Evolutionary conservation across 2,329 filamentous ascomycete species (phyloP), one percentile per base, ranked within the genome.

Genomic region (Golovinomyces cichoracearum): DNA sequence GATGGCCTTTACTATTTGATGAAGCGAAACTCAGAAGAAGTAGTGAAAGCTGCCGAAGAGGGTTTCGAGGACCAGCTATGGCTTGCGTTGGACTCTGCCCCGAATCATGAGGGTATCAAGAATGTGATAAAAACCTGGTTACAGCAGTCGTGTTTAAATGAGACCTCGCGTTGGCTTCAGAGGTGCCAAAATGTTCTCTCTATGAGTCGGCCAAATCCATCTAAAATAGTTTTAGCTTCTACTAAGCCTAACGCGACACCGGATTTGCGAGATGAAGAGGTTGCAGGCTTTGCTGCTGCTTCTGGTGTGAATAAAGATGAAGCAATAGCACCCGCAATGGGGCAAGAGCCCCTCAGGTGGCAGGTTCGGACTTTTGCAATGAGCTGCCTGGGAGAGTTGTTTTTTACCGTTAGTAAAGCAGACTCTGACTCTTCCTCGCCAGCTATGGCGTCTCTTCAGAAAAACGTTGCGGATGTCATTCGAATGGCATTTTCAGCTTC

Each of bases 401-500:
- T 95, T 54, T 66, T 71, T 38, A 73, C 88, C 49, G 76, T 93
- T 25, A 76, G 73, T 51, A 88, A 85, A 62, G 82, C 90, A 49
- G 80, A 85, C 51, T 81, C 79, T 26, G 80, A 85, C 51, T 81
- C 83, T 29, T 80, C 85, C 33, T 85, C 85, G 5, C 68, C 73
- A 2, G 83, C 85, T 4, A 81, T 92, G 58, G 64, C 72, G 42
- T 83, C 80, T 4, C 66, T 98, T 23, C 86, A 98, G 62, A 73
- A 74, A 51, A 80, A 76, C 58, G 75, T 98, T 49, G 86, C 83
- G 2, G 90, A 98, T 61, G 83, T 98, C 22, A 84, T 98, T 50
- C 78, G 85, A 47, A 93, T 95, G 71, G 88, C 90, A 0, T 98
- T 98, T 63, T 94, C 90, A 10, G 90, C 90, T 0, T 95, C 88